These are phyloP conservation scores for Mycena olivaceomarginata DNA, from an alignment of 768 basidiomycete species.

Conservation along the genomic window DNA sequence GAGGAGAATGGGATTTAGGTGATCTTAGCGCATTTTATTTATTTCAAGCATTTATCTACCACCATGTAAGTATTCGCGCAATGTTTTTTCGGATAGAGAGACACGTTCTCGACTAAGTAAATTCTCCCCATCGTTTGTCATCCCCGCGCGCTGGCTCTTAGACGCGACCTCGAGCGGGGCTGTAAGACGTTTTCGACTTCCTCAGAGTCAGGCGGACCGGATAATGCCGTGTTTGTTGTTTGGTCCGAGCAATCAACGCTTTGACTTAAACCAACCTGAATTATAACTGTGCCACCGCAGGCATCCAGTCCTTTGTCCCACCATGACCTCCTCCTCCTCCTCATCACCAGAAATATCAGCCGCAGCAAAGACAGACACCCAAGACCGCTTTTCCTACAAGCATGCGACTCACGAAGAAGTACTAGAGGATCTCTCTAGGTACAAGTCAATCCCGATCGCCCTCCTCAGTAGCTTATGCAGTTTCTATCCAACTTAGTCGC, in stretches of 20 bases:
- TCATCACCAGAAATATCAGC: constrained; percentile 85
- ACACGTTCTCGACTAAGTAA: too few species aligned
- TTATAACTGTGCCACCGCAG: constrained; percentile 35
- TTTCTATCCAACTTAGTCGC: constrained; percentile 70
- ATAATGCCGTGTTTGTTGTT: constrained; percentile 47
- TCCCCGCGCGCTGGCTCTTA: too few species aligned
- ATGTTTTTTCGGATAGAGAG: too few species aligned
- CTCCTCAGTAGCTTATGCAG: constrained; percentile 40
- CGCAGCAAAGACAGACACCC: constrained; percentile 60
- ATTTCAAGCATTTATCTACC: not conserved
- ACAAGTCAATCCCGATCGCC: constrained; percentile 32
- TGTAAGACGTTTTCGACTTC: not conserved
- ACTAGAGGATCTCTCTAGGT: constrained; percentile 95
- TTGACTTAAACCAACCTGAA: constrained; percentile 41
- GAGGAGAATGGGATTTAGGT: constrained; percentile 90
- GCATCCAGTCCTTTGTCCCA: constrained; percentile 39
- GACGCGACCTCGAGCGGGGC: too few species aligned
- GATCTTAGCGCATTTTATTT: constrained; percentile 9
- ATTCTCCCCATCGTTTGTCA: too few species aligned
- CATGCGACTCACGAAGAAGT: constrained; percentile 89
- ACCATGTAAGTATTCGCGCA: too few species aligned
- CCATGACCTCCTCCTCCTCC: constrained; percentile 86
- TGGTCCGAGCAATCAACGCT: constrained; percentile 42
- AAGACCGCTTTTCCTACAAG: constrained; percentile 74
- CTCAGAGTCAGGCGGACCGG: constrained; percentile 4